Evolutionary conservation across 169 alveolate genomes (phyloP), one percentile per base, ranked within the genome.

Genomic region (Plasmodium chabaudi): DNA sequence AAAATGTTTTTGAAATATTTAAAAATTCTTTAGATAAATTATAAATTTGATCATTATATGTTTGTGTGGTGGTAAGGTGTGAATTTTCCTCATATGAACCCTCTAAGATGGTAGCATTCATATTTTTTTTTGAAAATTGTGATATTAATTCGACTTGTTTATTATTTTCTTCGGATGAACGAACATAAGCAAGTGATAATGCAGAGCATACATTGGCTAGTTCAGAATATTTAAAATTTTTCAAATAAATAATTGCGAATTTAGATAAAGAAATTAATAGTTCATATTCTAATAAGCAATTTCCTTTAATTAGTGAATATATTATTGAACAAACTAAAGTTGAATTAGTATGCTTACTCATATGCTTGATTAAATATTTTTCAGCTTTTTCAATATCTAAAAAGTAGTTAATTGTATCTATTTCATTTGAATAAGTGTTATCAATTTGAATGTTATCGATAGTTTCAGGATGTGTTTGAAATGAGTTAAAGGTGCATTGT

Each of bases 301-400:
- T 79, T 10, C 89, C 89, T 47, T 79, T 79, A 79, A 79, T 79
- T 23, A 79, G 51, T 19, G 89, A 79, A 79, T 79, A 79, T 19
- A 79, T 79, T 61, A 79, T 67, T 65, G 89, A 79, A 27, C 84
- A 79, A 23, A 79, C 5, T 60, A 79, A 39, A 61, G 89, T 79
- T 9, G 89, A 9, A 55, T 79, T 79, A 10, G 64, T 55, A 60
- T 79, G 51, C 55, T 65, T 53, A 19, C 72, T 79, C 19, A 79
- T 9, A 27, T 79, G 72, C 7, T 56, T 79, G 17, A 65, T 79
- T 39, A 79, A 44, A 15, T 23, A 49, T 15, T 34, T 57, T 25
- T 67, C 84, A 21, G 56, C 15, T 75, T 60, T 61, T 19, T 49
- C 47, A 13, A 27, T 73, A 17, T 59, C 61, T 23, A 51, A 1